Base-by-base conservation (phyloP, 805 yeast species). In the Pichia manshurica region DNA sequence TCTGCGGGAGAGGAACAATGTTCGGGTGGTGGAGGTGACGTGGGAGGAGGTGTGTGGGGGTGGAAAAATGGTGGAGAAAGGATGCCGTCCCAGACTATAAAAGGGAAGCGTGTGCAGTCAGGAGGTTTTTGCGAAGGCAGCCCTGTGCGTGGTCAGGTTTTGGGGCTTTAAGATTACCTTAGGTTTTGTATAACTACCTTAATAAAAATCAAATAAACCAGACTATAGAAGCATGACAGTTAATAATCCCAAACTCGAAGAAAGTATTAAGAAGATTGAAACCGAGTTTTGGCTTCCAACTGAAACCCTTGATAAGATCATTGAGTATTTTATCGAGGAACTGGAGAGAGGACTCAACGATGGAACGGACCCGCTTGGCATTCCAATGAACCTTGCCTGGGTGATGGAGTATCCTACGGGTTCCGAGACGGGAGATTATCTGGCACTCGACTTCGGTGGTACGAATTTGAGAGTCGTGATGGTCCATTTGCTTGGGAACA, bases 361-460 rank as follows among this genome's bases (percentile, higher is more conserved):
- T 43, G 82, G 81, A 25, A 53, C 63, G 1, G 68, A 64, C 46
- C 64, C 64, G 19, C 43, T 53, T 7, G 79, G 78, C 56, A 78
- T 78, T 52, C 83, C 83, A 46, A 78, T 78, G 83, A 76, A 75
- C 53, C 74, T 79, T 2, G 70, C 76, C 16, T 78, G 82, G 82
- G 81, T 78, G 40, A 65, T 78, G 69, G 81, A 75, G 48, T 75
- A 69, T 58, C 83, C 83, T 42, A 71, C 76, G 45, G 82, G 82
- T 50, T 63, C 71, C 44, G 83, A 78, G 57, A 74, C 72, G 25
- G 83, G 83, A 47, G 79, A 77, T 58, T 78, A 70, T 61, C 62
- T 78, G 56, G 82, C 82, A 35, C 74, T 78, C 51, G 83, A 78
- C 65, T 68, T 78, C 54, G 83, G 83, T 56, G 83, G 83, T 59